Evolutionary conservation across 352 stramenopile genomes (phyloP), one percentile per base, ranked within the genome.

Genomic region (Saprolegnia parasitica): DNA sequence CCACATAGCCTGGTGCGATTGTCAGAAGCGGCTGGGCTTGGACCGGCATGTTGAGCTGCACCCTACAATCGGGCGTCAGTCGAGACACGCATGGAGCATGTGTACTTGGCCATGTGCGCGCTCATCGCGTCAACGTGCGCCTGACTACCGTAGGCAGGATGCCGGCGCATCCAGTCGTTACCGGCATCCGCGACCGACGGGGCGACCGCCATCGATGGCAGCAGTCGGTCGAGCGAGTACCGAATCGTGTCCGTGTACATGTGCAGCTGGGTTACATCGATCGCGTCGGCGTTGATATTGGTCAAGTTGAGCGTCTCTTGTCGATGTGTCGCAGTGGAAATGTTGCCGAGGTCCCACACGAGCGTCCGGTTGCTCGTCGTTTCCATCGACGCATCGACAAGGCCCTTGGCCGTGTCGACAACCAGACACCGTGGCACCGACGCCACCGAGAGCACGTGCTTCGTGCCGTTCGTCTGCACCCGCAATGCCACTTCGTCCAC

Each of bases 291-390:
- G 58, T 67, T 67, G 23, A 67, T 42, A 21, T 67, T 67, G n/a
- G 58, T 67, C 58, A 67, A 24, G 40, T 67, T 67, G 40, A 67
- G 9, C 23, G 23, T 23, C 11, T 55, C 58, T 4, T 67, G 40
- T 5, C 58, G 37, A 24, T 46, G 26, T 5, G 9, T 24, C 20
- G 39, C 37, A 5, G 1, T n/a, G 11, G 58, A 54, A 23, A 56
- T 56, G 11, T 67, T 67, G 58, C 58, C 58, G 13, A 67, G 54
- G 23, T 67, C 58, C n/a, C 20, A 39, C 24, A 67, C 0, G 2
- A 21, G 23, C 40, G 40, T 39, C n/a, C 24, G 35, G 29, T 20
- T 29, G 8, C n/a, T 3, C 8, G 42, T 2, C 42, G 2, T 35
- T 2, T 35, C 29, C 55, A 46, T 0, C 24, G 23, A 61, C 54